Percentiles rank a stretch among this genome's conserved stretches.
Conservation (phyloP, 2,329 filamentous ascomycete genomes). For the Neofusicoccum cordaticola region DNA sequence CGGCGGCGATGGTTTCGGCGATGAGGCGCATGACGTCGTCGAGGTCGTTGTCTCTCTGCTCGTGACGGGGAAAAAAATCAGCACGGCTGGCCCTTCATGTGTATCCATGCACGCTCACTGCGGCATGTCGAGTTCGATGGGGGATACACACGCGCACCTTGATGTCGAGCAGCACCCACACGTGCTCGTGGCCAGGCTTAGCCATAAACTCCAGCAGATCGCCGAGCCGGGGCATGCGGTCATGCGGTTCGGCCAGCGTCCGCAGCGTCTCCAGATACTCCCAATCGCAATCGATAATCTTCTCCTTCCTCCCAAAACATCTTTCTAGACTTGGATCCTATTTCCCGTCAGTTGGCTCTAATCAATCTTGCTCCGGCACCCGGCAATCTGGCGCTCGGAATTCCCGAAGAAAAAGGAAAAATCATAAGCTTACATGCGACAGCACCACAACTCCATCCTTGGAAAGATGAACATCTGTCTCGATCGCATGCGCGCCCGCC, state of each 20-base stretch:
- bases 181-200: slow-evolving; percentile 59
- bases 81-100: too few species aligned
- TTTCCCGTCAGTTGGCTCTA: background rate
- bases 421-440: slow-evolving; percentile 53
- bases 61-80: too few species aligned
- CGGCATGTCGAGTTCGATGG: too few species aligned
- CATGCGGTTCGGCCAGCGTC: slow-evolving; percentile 65
- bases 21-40: slow-evolving; percentile 69
- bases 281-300: slow-evolving; percentile 75
- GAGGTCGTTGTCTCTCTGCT: slow-evolving; percentile 65
- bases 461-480: slow-evolving; percentile 84
- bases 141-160: slow-evolving; percentile 58
- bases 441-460: slow-evolving; percentile 81
- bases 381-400: background rate
- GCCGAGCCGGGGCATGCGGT: slow-evolving; percentile 68
- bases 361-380: too few species aligned
- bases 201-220: slow-evolving; percentile 74
- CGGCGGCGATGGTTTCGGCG: slow-evolving; percentile 60
- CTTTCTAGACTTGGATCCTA: slow-evolving; percentile 69
- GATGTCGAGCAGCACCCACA: slow-evolving; percentile 86
- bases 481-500: slow-evolving; percentile 74
- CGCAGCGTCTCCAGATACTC: slow-evolving; percentile 65
- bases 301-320: slow-evolving; percentile 73
- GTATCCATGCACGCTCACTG: too few species aligned
- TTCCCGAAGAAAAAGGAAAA: background rate